Evolutionary conservation across 257 asterid genomes (phyloP).

Genomic region (Scutellaria baicalensis): DNA sequence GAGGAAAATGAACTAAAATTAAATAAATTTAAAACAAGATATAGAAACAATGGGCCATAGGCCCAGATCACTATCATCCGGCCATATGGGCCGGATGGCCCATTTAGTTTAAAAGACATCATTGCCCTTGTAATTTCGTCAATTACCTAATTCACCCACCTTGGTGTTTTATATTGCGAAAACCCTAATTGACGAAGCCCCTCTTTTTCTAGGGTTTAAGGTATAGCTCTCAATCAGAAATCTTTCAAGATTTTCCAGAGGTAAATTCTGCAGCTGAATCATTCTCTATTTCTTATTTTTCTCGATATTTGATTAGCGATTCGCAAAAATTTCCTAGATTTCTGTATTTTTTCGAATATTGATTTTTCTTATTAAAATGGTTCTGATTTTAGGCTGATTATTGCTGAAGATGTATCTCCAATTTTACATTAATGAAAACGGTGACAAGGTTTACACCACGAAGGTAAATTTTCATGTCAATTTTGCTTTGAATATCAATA

Average conservation of each 20-base stretch:
- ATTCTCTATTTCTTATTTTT: background rate
- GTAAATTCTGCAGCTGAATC: background rate
- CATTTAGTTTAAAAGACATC: background rate
- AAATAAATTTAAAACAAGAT: too few species aligned
- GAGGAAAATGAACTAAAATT: too few species aligned
- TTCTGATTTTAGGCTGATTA: slow-evolving; percentile 3
- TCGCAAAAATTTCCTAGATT: background rate
- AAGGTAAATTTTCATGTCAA: slow-evolving; percentile 14
- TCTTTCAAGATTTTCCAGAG: background rate
- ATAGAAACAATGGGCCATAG: too few species aligned
- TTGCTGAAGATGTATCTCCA: slow-evolving; percentile 43
- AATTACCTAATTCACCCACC: background rate
- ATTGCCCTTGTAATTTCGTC: background rate
- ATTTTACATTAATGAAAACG: slow-evolving; percentile 42
- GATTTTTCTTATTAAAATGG: background rate
- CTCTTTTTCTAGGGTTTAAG: slow-evolving; percentile 5
- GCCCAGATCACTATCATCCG: too few species aligned
- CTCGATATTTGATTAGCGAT: background rate
- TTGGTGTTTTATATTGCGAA: background rate
- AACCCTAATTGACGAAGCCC: slow-evolving; percentile 5
- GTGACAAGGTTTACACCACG: slow-evolving; percentile 49
- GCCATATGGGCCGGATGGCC: background rate
- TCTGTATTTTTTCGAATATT: background rate
- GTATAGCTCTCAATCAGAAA: background rate
- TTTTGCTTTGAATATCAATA: background rate